These are phyloP conservation scores for Hypoxylon fragiforme DNA, from an alignment of 495 filamentous ascomycete species.

Conservation along the genomic window DNA sequence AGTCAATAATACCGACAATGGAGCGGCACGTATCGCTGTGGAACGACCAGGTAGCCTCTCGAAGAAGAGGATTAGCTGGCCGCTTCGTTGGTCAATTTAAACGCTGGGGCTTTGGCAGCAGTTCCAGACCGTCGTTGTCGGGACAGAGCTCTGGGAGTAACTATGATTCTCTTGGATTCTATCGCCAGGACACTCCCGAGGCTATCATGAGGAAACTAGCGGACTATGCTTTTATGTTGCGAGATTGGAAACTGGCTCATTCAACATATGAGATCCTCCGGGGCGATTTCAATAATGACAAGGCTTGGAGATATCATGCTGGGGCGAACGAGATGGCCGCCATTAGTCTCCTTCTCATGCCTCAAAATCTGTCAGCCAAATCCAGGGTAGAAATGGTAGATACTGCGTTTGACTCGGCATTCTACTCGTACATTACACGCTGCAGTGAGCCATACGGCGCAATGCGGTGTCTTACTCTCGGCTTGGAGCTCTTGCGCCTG, in stretches of 20 bases:
- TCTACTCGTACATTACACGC: slow-evolving; percentile 88
- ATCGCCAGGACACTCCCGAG: slow-evolving; percentile 80
- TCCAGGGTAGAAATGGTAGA: slow-evolving; percentile 77
- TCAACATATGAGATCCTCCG: slow-evolving; percentile 87
- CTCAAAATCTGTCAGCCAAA: slow-evolving; percentile 69
- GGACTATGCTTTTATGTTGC: slow-evolving; percentile 93
- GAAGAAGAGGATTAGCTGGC: slow-evolving; percentile 81
- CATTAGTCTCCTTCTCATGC: slow-evolving; percentile 75
- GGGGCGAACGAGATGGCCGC: slow-evolving; percentile 92
- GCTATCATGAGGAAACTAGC: slow-evolving; percentile 90
- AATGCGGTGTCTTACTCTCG: slow-evolving; percentile 73
- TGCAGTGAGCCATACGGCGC: slow-evolving; percentile 75
- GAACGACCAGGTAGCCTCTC: slow-evolving; percentile 97
- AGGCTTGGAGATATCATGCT: slow-evolving; percentile 94
- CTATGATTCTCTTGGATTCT: slow-evolving; percentile 82
- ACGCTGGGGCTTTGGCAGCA: slow-evolving; percentile 74
- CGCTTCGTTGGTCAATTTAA: slow-evolving; percentile 91
- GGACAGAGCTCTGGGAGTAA: slow-evolving; percentile 58
- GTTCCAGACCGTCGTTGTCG: slow-evolving; percentile 49
- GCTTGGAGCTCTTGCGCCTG: slow-evolving; percentile 77
- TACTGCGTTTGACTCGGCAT: slow-evolving; percentile 81
- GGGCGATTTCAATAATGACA: slow-evolving; percentile 87
- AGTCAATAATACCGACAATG: slow-evolving; percentile 93
- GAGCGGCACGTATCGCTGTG: slow-evolving; percentile 85
- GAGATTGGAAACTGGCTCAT: slow-evolving; percentile 91